Conservation (phyloP, 345 rosid genomes). For the Salix brachista region DNA sequence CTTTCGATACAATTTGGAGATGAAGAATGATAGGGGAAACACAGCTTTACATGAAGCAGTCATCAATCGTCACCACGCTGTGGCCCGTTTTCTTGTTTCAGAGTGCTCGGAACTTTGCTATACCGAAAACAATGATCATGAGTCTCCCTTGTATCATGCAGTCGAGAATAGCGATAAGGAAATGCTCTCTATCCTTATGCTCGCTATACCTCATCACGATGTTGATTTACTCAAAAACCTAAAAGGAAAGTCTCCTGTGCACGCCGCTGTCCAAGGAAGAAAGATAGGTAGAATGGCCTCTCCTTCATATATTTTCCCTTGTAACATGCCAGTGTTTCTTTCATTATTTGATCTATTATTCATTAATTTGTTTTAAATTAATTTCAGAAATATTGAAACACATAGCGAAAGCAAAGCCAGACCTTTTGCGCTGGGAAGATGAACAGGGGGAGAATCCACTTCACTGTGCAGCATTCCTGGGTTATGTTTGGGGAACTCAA, state of each 20-base stretch:
- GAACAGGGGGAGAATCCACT: neutral
- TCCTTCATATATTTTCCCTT: neutral
- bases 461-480: neutral
- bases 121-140: neutral
- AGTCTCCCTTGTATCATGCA: neutral
- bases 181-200: neutral
- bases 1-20: neutral
- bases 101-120: neutral
- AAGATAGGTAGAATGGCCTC: neutral
- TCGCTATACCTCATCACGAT: neutral
- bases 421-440: neutral
- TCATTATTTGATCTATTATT: neutral
- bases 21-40: neutral
- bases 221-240: too few species aligned
- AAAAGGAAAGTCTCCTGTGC: slow-evolving; percentile 1
- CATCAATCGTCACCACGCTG: too few species aligned
- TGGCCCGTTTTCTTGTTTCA: neutral
- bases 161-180: too few species aligned
- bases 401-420: neutral
- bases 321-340: neutral
- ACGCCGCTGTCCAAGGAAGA: neutral
- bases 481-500: too few species aligned
- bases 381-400: neutral
- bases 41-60: slow-evolving; percentile 9
- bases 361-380: neutral